These are phyloP conservation scores for Platanthera guangdongensis DNA, from an alignment of 106 monocot genomes.

Conservation along the genomic window DNA sequence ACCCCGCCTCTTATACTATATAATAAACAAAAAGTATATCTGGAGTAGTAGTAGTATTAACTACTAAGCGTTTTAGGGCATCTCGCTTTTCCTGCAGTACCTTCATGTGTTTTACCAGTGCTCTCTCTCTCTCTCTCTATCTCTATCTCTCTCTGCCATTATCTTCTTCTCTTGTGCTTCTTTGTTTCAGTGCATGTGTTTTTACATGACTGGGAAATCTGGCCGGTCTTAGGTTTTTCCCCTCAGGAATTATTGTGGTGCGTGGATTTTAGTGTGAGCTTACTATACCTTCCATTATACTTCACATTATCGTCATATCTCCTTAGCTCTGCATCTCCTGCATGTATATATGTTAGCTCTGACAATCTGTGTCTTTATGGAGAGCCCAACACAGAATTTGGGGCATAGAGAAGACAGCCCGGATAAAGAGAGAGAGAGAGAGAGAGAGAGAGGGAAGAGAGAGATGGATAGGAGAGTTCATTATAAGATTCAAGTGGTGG, in stretches of 20 bases:
- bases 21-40: neutral
- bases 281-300: slow-evolving; percentile 7
- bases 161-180: neutral
- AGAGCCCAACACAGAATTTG: neutral
- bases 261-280: slow-evolving; percentile 22
- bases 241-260: slow-evolving; percentile 19
- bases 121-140: neutral
- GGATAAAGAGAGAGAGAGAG: neutral
- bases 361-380: neutral
- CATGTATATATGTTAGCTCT: neutral
- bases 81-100: neutral
- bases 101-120: neutral
- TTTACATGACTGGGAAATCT: neutral
- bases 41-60: neutral
- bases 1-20: slow-evolving; percentile 9
- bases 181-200: slow-evolving; percentile 7
- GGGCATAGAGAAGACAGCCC: neutral
- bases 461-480: neutral
- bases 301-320: neutral
- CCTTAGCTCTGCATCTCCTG: no score
- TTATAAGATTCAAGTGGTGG: neutral
- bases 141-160: neutral
- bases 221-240: slow-evolving; percentile 2
- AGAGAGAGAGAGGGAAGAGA: no score
- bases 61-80: no score